phyloP scores from a whole-genome alignment of 2,329 filamentous ascomycete species.

The Penicillium sp. region DNA sequence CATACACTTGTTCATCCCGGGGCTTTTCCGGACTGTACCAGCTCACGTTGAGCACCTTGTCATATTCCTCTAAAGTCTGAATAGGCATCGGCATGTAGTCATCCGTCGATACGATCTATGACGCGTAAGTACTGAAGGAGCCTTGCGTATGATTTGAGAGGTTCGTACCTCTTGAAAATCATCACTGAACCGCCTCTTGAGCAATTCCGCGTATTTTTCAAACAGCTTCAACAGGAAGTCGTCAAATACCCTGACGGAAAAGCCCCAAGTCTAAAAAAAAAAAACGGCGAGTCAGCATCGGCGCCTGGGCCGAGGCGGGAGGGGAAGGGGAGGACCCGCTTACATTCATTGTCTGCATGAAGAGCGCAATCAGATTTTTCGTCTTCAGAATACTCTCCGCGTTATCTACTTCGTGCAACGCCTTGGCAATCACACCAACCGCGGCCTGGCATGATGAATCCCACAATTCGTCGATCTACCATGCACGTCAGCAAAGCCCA shows the following conservation, averaged over 20 bases:
- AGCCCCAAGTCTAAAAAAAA: constrained; percentile 93
- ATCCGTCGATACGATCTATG: constrained; percentile 77
- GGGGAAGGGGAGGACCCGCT: constrained; percentile 32
- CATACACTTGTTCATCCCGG: constrained; percentile 74
- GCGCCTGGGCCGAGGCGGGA: not conserved
- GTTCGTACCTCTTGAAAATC: constrained; percentile 83
- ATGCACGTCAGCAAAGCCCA: constrained; percentile 22
- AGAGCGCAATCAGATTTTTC: constrained; percentile 89
- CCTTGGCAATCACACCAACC: constrained; percentile 79
- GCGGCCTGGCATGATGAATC: constrained; percentile 94
- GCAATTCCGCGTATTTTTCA: constrained; percentile 87
- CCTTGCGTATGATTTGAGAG: not conserved
- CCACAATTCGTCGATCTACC: constrained; percentile 93
- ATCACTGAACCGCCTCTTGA: constrained; percentile 90
- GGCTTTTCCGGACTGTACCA: constrained; percentile 91
- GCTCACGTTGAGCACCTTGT: constrained; percentile 93
- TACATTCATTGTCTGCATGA: constrained; percentile 98
- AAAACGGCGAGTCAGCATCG: too few species aligned
- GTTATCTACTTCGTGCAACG: constrained; percentile 79
- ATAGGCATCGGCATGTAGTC: constrained; percentile 99
- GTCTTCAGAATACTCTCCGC: constrained; percentile 92
- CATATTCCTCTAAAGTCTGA: constrained; percentile 85
- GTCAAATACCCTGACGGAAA: constrained; percentile 81
- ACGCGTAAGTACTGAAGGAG: constrained; percentile 20
- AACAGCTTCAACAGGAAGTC: constrained; percentile 87